Percentiles rank a stretch among this genome's conserved stretches.
These are phyloP conservation scores for Golubevia sp. DNA, from an alignment of 1,284 basidiomycete genomes.

Conservation along the genomic window DNA sequence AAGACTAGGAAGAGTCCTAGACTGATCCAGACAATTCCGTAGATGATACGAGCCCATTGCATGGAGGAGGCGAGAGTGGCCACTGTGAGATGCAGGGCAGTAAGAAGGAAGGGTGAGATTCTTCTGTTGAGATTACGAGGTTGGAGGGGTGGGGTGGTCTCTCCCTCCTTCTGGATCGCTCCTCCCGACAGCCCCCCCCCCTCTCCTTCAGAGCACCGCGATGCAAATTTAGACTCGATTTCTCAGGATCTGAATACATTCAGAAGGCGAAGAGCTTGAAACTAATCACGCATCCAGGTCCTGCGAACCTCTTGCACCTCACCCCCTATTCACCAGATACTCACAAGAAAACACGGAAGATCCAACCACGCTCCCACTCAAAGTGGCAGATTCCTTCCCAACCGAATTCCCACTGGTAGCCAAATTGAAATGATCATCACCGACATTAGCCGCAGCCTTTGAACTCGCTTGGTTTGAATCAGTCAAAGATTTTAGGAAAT, in stretches of 20 bases:
- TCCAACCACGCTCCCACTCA: not conserved
- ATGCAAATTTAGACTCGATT: no score
- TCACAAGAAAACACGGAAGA: not conserved
- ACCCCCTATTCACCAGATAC: not conserved
- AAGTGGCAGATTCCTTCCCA: not conserved
- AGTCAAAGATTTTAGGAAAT: constrained; percentile 12
- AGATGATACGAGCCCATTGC: constrained; percentile 28
- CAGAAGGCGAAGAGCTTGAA: no score
- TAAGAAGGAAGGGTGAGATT: constrained; percentile 14
- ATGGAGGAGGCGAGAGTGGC: not conserved
- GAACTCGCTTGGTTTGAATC: not conserved
- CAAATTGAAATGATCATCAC: not conserved
- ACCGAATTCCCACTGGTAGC: not conserved
- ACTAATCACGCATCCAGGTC: no score
- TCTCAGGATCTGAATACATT: no score
- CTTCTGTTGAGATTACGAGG: not conserved
- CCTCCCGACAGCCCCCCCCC: no score
- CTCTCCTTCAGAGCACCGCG: no score
- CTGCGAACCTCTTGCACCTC: no score
- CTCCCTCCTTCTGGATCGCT: not conserved
- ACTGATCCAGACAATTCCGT: constrained; percentile 38
- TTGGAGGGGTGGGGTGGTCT: not conserved
- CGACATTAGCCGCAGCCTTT: not conserved
- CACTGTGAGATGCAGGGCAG: constrained; percentile 2
- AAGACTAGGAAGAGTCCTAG: constrained; percentile 35